These are phyloP conservation scores for Neoscytalidium dimidiatum DNA, from an alignment of 2,329 filamentous ascomycete genomes.

Conservation along the genomic window DNA sequence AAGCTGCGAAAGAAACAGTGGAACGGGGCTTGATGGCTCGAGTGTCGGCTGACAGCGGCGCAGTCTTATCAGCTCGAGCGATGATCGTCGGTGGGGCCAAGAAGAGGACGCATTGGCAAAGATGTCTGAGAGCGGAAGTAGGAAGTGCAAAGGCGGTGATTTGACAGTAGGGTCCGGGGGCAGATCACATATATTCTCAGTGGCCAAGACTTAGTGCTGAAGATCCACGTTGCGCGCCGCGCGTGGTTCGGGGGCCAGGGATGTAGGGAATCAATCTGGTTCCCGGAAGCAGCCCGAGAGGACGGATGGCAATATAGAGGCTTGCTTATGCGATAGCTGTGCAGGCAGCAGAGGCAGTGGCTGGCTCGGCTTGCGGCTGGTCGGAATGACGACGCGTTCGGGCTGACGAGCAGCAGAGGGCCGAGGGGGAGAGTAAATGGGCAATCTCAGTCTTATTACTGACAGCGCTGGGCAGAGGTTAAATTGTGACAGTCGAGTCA, in stretches of 20 bases:
- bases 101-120: neutral
- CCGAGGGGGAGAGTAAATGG: neutral
- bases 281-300: neutral
- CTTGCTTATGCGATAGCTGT: neutral
- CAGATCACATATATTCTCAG: neutral
- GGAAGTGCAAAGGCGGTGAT: neutral
- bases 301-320: neutral
- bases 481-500: neutral
- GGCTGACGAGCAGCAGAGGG: neutral
- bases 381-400: neutral
- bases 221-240: neutral
- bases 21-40: neutral
- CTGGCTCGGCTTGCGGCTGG: neutral
- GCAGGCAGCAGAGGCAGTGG: neutral
- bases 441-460: neutral
- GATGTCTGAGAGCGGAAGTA: neutral
- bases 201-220: neutral
- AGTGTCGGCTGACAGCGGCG: neutral
- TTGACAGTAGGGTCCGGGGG: neutral
- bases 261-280: neutral
- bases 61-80: neutral
- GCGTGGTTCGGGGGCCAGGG: neutral
- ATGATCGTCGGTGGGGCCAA: conserved; percentile 4
- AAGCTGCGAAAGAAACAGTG: neutral
- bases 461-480: neutral